Base-by-base conservation (phyloP, 768 basidiomycete species). In the Plicaturopsis crispa region DNA sequence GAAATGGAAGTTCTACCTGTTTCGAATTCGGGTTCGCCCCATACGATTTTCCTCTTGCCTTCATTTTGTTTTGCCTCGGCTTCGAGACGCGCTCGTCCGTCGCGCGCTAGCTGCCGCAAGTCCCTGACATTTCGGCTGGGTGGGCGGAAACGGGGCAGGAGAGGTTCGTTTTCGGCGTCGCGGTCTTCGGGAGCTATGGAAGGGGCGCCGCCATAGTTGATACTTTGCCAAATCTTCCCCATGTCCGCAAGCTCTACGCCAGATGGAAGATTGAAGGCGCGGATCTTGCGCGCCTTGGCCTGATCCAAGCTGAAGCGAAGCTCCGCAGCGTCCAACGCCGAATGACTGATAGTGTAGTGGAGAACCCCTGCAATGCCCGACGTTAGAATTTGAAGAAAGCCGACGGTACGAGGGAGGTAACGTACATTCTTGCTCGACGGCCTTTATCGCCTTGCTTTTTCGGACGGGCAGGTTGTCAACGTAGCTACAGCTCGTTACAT, bases 11-110 rank as follows among this genome's bases (percentile, higher is more conserved):
- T n/a, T n/a, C n/a, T n/a, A n/a, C n/a, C n/a, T n/a, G n/a, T n/a
- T n/a, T n/a, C n/a, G n/a, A n/a, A n/a, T 30, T 16, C 36, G 19
- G 22, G n/a, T 39, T 54, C 56, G n/a, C 61, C 59, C 54, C 56
- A 63, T 16, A 73, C 69, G 43, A 73, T 55, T 52, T 71, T 75
- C 20, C 64, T 66, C 49, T 57, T 63, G 0, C 70, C 74, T 32
- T 52, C 59, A 21, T 70, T 60, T 42, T 56, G 47, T 39, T 46
- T 40, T 17, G 50, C 62, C 38, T 65, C 41, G n/a, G 55, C 48
- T 35, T 64, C 49, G 3, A 65, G 65, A 32, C 73, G 60, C 33
- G 55, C 45, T 18, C 63, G 59, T 0, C 78, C 80, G 13, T 59
- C 51, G 21, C 63, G 53, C 5, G 80, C 69, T 19, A 81, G 46